Evolutionary conservation across 345 rosid species (phyloP).

Genomic region (Laguncularia racemosa): DNA sequence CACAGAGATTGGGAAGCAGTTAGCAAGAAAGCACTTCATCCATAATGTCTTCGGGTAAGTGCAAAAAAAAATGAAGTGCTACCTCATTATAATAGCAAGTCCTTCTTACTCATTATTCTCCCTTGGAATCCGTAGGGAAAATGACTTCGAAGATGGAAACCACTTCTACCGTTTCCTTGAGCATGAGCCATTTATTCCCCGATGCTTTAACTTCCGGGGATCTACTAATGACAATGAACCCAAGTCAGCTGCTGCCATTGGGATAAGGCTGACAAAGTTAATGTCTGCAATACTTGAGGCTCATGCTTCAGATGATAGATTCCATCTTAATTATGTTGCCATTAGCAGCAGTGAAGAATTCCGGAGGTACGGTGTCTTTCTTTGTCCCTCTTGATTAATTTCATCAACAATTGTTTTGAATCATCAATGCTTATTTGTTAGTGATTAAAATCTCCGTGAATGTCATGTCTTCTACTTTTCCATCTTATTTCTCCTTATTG

Average conservation of each 20-base stretch:
- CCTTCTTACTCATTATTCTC: neutral
- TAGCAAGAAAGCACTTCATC: constrained; percentile 73
- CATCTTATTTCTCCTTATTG: no score
- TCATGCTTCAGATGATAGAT: constrained; percentile 56
- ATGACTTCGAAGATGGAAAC: constrained; percentile 78
- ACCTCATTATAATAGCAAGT: no score
- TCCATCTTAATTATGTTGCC: constrained; percentile 49
- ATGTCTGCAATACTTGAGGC: constrained; percentile 81
- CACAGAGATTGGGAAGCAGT: constrained; percentile 56
- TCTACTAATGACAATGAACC: constrained; percentile 55
- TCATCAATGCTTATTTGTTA: no score
- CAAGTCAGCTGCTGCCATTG: constrained; percentile 38
- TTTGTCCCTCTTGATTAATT: neutral
- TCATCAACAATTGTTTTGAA: no score
- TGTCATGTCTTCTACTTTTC: no score
- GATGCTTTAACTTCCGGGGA: constrained; percentile 58
- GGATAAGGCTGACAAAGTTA: constrained; percentile 45
- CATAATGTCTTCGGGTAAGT: constrained; percentile 86
- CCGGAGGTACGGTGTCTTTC: constrained; percentile 41
- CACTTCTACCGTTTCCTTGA: constrained; percentile 79
- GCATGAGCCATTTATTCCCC: constrained; percentile 63
- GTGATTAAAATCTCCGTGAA: no score
- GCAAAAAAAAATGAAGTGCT: no score
- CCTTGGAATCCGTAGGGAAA: constrained; percentile 35
- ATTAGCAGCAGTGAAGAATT: constrained; percentile 76